Percentiles rank a stretch among this genome's conserved stretches.
Conservation (phyloP, 345 rosid species). For the Eucalyptus sp. region DNA sequence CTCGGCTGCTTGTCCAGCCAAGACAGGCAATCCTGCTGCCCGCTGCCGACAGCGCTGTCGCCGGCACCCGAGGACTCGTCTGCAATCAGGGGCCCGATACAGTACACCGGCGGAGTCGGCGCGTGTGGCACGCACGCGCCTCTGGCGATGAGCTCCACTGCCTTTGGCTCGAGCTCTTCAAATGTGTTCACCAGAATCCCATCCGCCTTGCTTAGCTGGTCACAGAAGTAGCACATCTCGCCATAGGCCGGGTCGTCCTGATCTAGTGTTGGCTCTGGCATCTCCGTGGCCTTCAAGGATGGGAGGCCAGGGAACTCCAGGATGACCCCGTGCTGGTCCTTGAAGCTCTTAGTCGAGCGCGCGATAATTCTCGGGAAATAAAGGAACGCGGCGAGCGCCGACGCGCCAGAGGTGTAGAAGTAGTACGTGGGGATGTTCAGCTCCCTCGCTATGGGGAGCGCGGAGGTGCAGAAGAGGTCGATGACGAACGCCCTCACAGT, state of each 20-base stretch:
- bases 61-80: background rate
- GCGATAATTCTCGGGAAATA: background rate
- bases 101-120: background rate
- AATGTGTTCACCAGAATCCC: slow-evolving; percentile 8
- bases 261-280: background rate
- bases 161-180: background rate
- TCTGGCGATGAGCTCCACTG: background rate
- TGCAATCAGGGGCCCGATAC: background rate
- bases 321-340: background rate
- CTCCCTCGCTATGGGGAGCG: background rate
- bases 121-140: background rate
- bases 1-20: slow-evolving; percentile 7
- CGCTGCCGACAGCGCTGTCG: background rate
- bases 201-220: background rate
- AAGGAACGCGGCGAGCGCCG: background rate
- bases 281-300: background rate
- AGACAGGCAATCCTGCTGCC: background rate
- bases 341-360: background rate
- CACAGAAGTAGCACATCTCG: background rate
- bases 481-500: background rate
- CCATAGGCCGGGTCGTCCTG: background rate
- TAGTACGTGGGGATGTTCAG: slow-evolving; percentile 6
- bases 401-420: background rate
- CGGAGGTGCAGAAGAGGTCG: slow-evolving; percentile 5
- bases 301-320: background rate